Evolutionary conservation across 2,329 filamentous ascomycete genomes (phyloP), one percentile per base, ranked within the genome.

Genomic region (Talaromyces funiculosus): DNA sequence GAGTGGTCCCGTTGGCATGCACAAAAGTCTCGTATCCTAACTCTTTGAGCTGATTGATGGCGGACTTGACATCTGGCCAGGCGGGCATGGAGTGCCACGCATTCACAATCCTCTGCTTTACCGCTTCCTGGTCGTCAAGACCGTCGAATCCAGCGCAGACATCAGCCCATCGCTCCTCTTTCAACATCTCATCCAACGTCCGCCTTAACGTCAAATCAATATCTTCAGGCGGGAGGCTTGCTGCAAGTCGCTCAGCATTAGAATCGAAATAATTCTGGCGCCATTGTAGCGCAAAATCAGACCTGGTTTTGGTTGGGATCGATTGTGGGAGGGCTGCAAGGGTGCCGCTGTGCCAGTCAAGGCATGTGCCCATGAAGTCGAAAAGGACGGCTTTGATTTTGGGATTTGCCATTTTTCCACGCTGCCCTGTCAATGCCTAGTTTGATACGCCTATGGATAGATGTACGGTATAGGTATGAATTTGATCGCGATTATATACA

Each of bases 351-450:
- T 84, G 80, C 82, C 81, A 84, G 67, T 85, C 76, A 3, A 82
- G 79, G 63, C 81, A 84, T 26, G 82, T 84, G 24, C 82, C 81
- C 81, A 84, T 84, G 66, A 84, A 81, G 70, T 84, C 80, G 69
- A 84, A 84, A 64, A 83, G 78, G 43, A 83, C 72, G 3, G 79
- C 81, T 67, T 78, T 81, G 61, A 78, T 72, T 43, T 64, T 67
- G n/a, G 59, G 24, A 12, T 49, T 42, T 26, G 53, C 6, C 59
- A 61, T 61, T 12, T 31, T 56, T 16, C n/a, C n/a, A n/a, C n/a
- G n/a, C n/a, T n/a, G n/a, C n/a, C n/a, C n/a, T n/a, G n/a, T n/a
- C n/a, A n/a, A n/a, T n/a, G n/a, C n/a, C n/a, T n/a, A n/a, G n/a
- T n/a, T n/a, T 40, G n/a, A 18, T 9, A 8, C 3, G 16, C 16